A percentile compares a stretch with the other conserved stretches of the same genome.
phyloP scores from a whole-genome alignment of 495 filamentous ascomycete species.

The Evernia prunastri region DNA sequence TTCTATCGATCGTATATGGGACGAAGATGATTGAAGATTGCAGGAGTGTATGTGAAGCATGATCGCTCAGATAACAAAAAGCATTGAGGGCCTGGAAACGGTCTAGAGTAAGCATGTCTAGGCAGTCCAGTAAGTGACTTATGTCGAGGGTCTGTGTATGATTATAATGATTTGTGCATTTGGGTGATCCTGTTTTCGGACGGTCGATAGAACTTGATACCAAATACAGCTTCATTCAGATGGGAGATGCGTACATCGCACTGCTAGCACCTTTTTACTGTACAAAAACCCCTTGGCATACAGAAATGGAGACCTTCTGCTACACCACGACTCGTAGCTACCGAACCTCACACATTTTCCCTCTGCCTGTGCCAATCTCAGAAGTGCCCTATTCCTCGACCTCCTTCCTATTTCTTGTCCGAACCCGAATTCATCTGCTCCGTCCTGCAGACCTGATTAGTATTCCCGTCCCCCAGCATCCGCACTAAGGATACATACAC shows the following conservation, averaged over 20 bases:
- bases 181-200: neutral
- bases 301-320: neutral
- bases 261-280: neutral
- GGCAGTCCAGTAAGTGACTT: neutral
- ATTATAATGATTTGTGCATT: neutral
- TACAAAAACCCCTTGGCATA: neutral
- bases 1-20: conserved; percentile 77
- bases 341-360: neutral
- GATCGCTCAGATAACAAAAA: neutral
- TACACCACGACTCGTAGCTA: neutral
- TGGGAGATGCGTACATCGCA: neutral
- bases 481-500: conserved; percentile 51
- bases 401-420: conserved; percentile 49
- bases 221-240: neutral
- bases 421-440: conserved; percentile 4
- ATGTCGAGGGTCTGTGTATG: neutral
- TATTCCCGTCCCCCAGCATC: neutral
- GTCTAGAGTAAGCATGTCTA: neutral
- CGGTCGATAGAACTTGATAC: conserved; percentile 1
- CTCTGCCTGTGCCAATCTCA: neutral
- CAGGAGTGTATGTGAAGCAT: neutral
- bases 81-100: neutral
- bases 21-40: conserved; percentile 38
- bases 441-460: conserved; percentile 8
- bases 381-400: neutral